A percentile compares a stretch with the other conserved stretches of the same genome.
phyloP scores from a whole-genome alignment of 345 rosid species.

The Dovyalis caffra region DNA sequence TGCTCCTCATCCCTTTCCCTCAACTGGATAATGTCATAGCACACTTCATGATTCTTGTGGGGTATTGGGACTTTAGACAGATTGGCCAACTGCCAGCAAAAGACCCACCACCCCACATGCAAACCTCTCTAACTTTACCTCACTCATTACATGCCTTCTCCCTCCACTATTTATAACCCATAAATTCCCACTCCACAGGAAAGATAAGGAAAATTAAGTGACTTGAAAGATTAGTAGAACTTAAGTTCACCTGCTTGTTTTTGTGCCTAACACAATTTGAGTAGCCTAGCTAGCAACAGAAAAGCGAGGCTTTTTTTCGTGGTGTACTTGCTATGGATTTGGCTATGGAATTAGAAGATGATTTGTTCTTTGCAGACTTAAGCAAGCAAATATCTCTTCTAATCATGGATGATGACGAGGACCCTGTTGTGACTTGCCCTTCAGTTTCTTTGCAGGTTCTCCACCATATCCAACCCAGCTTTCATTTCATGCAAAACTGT shows the following conservation, averaged over 20 bases:
- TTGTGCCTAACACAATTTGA: not conserved
- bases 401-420: slow-evolving; percentile 87
- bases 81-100: slow-evolving; percentile 44
- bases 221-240: not conserved
- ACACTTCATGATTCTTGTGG: slow-evolving; percentile 42
- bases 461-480: not conserved
- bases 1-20: slow-evolving; percentile 28
- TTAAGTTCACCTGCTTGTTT: not conserved
- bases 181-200: slow-evolving; percentile 14
- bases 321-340: slow-evolving; percentile 30
- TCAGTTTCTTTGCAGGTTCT: slow-evolving; percentile 72
- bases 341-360: slow-evolving; percentile 84
- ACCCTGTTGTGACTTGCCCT: slow-evolving; percentile 46
- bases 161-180: slow-evolving; percentile 36
- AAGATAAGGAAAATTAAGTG: not conserved
- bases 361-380: slow-evolving; percentile 79
- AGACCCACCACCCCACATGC: slow-evolving; percentile 57
- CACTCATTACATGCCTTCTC: slow-evolving; percentile 5
- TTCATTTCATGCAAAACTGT: not conserved
- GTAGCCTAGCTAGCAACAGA: not conserved
- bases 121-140: slow-evolving; percentile 10
- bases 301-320: not conserved
- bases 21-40: slow-evolving; percentile 46
- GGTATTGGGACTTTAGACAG: slow-evolving; percentile 30
- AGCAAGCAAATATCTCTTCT: slow-evolving; percentile 92